A percentile compares a stretch with the other conserved stretches of the same genome.
These are phyloP conservation scores for Pichia paraexigua DNA, from an alignment of 805 yeast genomes.

Conservation along the genomic window DNA sequence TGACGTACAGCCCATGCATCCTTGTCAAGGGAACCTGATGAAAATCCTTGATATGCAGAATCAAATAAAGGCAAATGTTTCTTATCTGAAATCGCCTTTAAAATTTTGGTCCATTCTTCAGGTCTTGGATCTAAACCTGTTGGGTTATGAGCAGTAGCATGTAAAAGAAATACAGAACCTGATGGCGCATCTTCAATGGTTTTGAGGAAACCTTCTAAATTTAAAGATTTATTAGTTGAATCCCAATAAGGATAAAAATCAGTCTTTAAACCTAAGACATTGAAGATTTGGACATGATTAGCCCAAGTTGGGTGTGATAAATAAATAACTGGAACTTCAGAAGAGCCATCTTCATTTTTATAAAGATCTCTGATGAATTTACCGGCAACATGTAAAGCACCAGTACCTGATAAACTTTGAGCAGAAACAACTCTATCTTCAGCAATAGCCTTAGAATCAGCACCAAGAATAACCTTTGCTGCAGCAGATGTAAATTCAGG, in stretches of 20 bases:
- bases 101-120: constrained; percentile 71
- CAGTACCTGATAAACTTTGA: constrained; percentile 82
- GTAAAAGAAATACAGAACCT: constrained; percentile 77
- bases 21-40: constrained; percentile 73
- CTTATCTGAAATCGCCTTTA: constrained; percentile 49
- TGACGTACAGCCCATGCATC: constrained; percentile 80
- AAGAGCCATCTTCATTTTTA: constrained; percentile 19
- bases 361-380: constrained; percentile 49
- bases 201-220: constrained; percentile 57
- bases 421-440: constrained; percentile 49
- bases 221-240: constrained; percentile 56
- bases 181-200: constrained; percentile 59
- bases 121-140: constrained; percentile 91
- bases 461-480: constrained; percentile 65
- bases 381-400: constrained; percentile 89
- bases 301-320: constrained; percentile 96
- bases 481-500: constrained; percentile 62
- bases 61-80: constrained; percentile 81
- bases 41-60: constrained; percentile 96
- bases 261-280: constrained; percentile 57
- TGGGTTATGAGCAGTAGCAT: constrained; percentile 97
- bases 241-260: constrained; percentile 84
- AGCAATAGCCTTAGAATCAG: constrained; percentile 42
- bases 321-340: constrained; percentile 40
- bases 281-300: constrained; percentile 82